Evolutionary conservation across 2,329 filamentous ascomycete genomes (phyloP), one percentile per base, ranked within the genome.

Genomic region (Curvularia verruculosa): DNA sequence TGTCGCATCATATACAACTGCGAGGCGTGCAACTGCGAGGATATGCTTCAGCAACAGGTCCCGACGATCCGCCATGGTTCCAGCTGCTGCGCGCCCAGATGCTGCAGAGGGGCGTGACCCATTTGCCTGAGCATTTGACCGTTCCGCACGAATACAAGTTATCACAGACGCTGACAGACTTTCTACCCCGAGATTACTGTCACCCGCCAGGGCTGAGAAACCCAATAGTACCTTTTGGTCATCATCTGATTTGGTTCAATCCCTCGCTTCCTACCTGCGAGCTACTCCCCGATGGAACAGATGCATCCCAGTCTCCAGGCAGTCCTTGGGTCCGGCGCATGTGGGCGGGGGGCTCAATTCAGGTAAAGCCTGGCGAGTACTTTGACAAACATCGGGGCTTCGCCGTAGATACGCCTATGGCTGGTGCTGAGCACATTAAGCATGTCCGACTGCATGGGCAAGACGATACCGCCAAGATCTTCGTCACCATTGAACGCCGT

Each of bases 161-260:
- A 45, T 81, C 83, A 62, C 79, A 86, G 8, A 65, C 70, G 2
- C 62, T 76, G 2, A 37, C 37, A 4, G 61, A 64, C 8, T 72
- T 70, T 34, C 34, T 73, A 1, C 69, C 64, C 21, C 41, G 23
- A 9, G 48, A 58, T 21, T 58, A 52, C 54, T 41, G 58, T 60
- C 23, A 62, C 64, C 47, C 46, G 12, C 31, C 37, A 1, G 5
- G 23, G 24, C 5, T 21, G 7, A 36, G 34, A 12, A 36, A 43
- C 7, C 76, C 43, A 8, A 12, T 59, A 15, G 77, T 89, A 6
- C 87, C 88, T 0, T 82, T 85, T 28, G 90, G 89, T 34, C 88
- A 96, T 73, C 92, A 97, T 75, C 82, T 96, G 34, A 86, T 94
- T 63, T 96, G 96, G 80, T 97, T 96, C 78, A 91, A 92, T 57